Evolutionary conservation across 2,329 filamentous ascomycete genomes (phyloP).

Genomic region (Paraphoma sp.): DNA sequence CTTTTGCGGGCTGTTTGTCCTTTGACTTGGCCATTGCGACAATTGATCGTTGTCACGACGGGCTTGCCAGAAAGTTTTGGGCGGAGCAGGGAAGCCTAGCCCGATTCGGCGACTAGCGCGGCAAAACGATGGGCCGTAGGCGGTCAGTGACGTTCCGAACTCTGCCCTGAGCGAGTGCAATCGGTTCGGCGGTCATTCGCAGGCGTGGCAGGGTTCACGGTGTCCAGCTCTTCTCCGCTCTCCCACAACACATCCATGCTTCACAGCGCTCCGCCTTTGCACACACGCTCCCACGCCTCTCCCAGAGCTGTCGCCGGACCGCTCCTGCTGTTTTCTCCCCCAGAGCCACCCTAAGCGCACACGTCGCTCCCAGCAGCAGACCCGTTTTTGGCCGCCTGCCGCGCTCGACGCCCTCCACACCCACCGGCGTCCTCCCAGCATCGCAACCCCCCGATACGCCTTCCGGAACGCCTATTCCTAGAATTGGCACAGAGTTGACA

Average conservation of each 20-base stretch:
- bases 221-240: constrained; percentile 14
- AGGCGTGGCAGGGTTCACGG: constrained; percentile 19
- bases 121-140: constrained; percentile 18
- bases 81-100: constrained; percentile 21
- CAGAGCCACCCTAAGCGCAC: constrained; percentile 27
- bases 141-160: constrained; percentile 9
- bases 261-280: constrained; percentile 17
- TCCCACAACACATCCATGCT: constrained; percentile 20
- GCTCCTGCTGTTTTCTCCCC: constrained; percentile 18
- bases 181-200: constrained; percentile 26
- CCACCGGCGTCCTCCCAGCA: constrained; percentile 17
- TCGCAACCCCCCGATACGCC: constrained; percentile 18
- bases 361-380: constrained; percentile 24
- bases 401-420: constrained; percentile 22
- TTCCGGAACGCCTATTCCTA: constrained; percentile 8
- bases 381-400: constrained; percentile 38
- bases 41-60: constrained; percentile 8
- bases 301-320: constrained; percentile 8
- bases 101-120: constrained; percentile 1
- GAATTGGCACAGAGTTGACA: constrained; percentile 36
- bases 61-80: constrained; percentile 39
- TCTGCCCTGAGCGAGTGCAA: constrained; percentile 1
- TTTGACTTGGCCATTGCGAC: constrained; percentile 44
- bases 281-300: constrained; percentile 3
- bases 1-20: constrained; percentile 27